These are phyloP conservation scores for Fomitopsis betulina DNA, from an alignment of 1,284 basidiomycete genomes.

Conservation along the genomic window DNA sequence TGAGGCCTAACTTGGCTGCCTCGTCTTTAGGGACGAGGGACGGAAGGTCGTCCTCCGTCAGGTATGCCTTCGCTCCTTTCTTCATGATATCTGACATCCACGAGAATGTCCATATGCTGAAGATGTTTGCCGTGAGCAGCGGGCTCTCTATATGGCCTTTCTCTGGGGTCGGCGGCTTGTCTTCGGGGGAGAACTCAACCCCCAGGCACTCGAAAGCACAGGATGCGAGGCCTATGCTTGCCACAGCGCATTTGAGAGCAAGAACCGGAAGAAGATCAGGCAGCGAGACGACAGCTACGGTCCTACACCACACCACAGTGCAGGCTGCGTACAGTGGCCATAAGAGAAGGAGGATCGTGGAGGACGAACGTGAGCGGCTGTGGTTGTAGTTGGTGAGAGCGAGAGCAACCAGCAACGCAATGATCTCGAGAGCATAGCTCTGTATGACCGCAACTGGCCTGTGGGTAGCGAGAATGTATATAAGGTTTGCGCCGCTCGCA, in stretches of 20 bases:
- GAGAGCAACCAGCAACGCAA: slow-evolving; percentile 43
- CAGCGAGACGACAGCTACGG: slow-evolving; percentile 34
- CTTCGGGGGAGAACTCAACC: slow-evolving; percentile 49
- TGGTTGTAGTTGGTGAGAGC: slow-evolving; percentile 69
- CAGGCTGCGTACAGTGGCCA: slow-evolving; percentile 71
- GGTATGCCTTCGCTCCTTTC: slow-evolving; percentile 56
- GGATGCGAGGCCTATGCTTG: slow-evolving; percentile 47
- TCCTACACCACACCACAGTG: slow-evolving; percentile 60
- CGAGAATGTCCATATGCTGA: slow-evolving; percentile 68
- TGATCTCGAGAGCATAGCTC: slow-evolving; percentile 54
- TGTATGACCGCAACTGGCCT: slow-evolving; percentile 46
- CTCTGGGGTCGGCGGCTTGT: slow-evolving; percentile 20
- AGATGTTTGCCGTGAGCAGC: slow-evolving; percentile 79
- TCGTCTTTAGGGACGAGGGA: slow-evolving; percentile 66
- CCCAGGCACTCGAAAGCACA: slow-evolving; percentile 72
- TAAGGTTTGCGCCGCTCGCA: slow-evolving; percentile 35
- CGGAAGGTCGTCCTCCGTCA: slow-evolving; percentile 78
- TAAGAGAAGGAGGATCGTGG: slow-evolving; percentile 75
- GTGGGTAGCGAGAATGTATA: slow-evolving; percentile 31
- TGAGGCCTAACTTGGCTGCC: slow-evolving; percentile 64
- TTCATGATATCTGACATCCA: slow-evolving; percentile 82
- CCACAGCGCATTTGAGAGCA: slow-evolving; percentile 42
- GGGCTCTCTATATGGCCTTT: slow-evolving; percentile 66
- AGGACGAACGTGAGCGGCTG: slow-evolving; percentile 72
- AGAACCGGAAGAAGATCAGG: slow-evolving; percentile 33